Evolutionary conservation across 805 yeast species (phyloP).

Genomic region (Pichia cabralensis): DNA sequence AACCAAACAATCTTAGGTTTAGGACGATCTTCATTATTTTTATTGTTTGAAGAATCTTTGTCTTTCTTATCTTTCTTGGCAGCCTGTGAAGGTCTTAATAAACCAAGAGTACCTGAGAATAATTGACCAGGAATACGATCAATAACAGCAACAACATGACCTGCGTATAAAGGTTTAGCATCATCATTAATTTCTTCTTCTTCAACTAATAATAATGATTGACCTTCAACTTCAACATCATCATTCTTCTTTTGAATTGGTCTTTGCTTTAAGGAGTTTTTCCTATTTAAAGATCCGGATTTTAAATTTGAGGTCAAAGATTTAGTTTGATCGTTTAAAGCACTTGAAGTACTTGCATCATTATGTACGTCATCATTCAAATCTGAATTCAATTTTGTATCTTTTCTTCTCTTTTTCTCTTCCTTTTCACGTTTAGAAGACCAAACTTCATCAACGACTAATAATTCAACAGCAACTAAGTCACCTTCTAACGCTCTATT

Average conservation of each 20-base stretch:
- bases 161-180: constrained; percentile 88
- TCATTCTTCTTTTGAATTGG: constrained; percentile 97
- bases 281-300: constrained; percentile 42
- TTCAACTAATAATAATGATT: constrained; percentile 79
- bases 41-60: constrained; percentile 11
- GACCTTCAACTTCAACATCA: constrained; percentile 98
- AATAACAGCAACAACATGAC: constrained; percentile 96
- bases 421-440: constrained; percentile 92
- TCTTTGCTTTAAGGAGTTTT: constrained; percentile 87
- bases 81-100: constrained; percentile 91
- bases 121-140: constrained; percentile 96
- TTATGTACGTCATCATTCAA: constrained; percentile 65
- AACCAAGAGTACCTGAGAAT: constrained; percentile 88
- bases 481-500: constrained; percentile 97
- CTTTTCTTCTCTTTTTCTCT: constrained; percentile 79
- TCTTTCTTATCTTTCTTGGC: constrained; percentile 51
- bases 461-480: constrained; percentile 86
- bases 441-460: constrained; percentile 97
- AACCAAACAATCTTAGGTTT: constrained; percentile 98
- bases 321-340: constrained; percentile 1
- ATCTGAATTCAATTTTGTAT: constrained; percentile 25
- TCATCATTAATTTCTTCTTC: constrained; percentile 94
- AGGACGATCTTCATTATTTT: constrained; percentile 13
- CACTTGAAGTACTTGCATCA: constrained; percentile 56
- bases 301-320: constrained; percentile 11